These are phyloP conservation scores for sunflower (Helianthus annuus) DNA, from an alignment of 129 eudicot genomes.

Conservation along the genomic window DNA sequence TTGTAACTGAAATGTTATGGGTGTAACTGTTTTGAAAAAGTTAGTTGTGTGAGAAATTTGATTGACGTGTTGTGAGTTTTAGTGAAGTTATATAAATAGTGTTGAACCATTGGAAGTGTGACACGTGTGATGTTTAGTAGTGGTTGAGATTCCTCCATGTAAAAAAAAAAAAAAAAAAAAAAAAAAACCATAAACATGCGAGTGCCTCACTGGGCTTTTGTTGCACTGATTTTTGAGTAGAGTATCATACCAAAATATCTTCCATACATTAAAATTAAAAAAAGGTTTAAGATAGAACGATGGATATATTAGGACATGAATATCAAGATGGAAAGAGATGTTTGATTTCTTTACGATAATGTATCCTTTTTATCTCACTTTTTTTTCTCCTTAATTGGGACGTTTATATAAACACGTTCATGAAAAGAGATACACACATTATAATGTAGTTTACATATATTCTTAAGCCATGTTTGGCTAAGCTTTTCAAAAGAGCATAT, in stretches of 20 bases:
- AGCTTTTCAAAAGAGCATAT: no score
- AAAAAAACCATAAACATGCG: no score
- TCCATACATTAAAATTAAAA: not conserved
- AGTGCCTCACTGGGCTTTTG: conserved; percentile 34
- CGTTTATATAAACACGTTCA: no score
- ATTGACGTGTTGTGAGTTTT: not conserved
- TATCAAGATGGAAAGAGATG: not conserved
- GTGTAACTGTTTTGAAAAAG: conserved; percentile 23
- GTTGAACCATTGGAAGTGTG: conserved; percentile 6
- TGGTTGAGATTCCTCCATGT: conserved; percentile 53
- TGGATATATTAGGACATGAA: not conserved
- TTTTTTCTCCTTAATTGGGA: no score
- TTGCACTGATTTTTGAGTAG: conserved; percentile 3
- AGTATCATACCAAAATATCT: not conserved
- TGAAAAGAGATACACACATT: no score
- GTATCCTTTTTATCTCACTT: no score
- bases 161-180: no score
- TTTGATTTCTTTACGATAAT: no score
- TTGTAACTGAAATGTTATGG: not conserved
- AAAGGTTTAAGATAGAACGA: not conserved
- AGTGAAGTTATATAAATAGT: conserved; percentile 26
- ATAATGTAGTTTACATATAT: no score
- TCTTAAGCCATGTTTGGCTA: no score
- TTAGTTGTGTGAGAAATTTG: conserved; percentile 14
- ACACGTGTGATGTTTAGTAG: conserved; percentile 40